Evolutionary conservation across 768 basidiomycete genomes (phyloP).

Genomic region (Sutorius australiensis): DNA sequence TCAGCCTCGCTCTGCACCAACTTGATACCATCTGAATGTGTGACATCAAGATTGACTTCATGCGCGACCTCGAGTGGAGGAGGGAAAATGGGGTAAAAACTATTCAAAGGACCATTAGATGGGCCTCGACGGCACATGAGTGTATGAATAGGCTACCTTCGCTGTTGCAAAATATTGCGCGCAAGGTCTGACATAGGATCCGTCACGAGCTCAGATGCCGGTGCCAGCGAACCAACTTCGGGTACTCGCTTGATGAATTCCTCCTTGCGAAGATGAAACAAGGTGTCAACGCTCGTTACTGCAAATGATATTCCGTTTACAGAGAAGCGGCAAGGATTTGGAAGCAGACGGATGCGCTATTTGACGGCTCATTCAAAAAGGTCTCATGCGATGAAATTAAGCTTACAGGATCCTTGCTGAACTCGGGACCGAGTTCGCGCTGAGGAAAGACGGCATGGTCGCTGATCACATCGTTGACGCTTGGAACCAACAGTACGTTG

Average conservation of each 20-base stretch:
- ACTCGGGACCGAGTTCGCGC: conserved; percentile 45
- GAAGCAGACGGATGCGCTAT: conserved; percentile 74
- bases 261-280: conserved; percentile 87
- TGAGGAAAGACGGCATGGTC: conserved; percentile 87
- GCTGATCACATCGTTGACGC: conserved; percentile 75
- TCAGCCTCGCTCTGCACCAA: conserved; percentile 35
- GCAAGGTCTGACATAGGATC: conserved; percentile 80
- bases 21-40: conserved; percentile 58
- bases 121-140: neutral
- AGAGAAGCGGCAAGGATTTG: conserved; percentile 85
- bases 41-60: conserved; percentile 88
- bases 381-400: neutral
- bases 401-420: conserved; percentile 52
- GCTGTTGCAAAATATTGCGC: conserved; percentile 79
- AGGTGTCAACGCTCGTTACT: conserved; percentile 76
- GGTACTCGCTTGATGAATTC: conserved; percentile 68
- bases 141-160: conserved; percentile 51
- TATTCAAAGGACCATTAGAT: conserved; percentile 28
- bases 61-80: conserved; percentile 66
- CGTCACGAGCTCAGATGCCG: conserved; percentile 42
- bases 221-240: conserved; percentile 50
- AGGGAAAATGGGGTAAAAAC: conserved; percentile 96
- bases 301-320: conserved; percentile 82
- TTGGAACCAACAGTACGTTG: conserved; percentile 75
- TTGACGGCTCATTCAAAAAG: neutral